Base-by-base conservation (phyloP, 2,329 filamentous ascomycete species). In the Nemania sp. region DNA sequence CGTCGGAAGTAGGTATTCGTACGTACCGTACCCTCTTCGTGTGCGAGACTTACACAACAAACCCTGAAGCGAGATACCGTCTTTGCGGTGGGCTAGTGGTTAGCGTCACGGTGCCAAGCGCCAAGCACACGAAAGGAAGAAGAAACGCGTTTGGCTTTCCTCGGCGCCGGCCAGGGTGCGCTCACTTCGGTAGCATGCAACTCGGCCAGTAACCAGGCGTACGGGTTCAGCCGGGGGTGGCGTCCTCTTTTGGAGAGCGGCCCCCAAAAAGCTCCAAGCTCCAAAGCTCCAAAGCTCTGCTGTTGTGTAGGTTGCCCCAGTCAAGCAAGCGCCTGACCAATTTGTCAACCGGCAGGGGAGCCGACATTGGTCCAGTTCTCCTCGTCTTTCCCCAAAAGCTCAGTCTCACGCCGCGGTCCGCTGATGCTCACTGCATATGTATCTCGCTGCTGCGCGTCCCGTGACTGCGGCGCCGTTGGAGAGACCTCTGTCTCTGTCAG, bases 391-490 rank as follows among this genome's bases (percentile, higher is more conserved):
- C 34, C 21, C 39, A 56, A 29, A 63, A 49, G 13, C 6, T 12
- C 15, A 48, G 7, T 34, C 25, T 29, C 42, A 57, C 49, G 25
- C 20, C 20, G 20, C 52, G 47, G 48, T 53, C 62, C 62, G 46
- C 50, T 49, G 53, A 54, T 57, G 62, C 59, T 62, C 51, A 63
- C 63, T 60, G 56, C 60, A 65, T 65, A 51, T 39, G 18, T 32
- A 43, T 43, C 35, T 21, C 18, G 45, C 17, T 40, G 17, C 39
- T 60, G 57, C 51, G 46, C 40, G 48, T 65, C 57, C 60, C 60
- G 63, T 65, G 63, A 65, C 45, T 49, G 52, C 57, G 52, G 52
- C 53, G 60, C 59, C 62, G 60, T 65, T 63, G 47, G 32, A 50
- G 29, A n/a, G 20, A 13, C 9, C 25, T 29, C 13, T 29, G 7